These are phyloP conservation scores for Plasmopara viticola DNA, from an alignment of 352 stramenopile genomes.

Conservation along the genomic window DNA sequence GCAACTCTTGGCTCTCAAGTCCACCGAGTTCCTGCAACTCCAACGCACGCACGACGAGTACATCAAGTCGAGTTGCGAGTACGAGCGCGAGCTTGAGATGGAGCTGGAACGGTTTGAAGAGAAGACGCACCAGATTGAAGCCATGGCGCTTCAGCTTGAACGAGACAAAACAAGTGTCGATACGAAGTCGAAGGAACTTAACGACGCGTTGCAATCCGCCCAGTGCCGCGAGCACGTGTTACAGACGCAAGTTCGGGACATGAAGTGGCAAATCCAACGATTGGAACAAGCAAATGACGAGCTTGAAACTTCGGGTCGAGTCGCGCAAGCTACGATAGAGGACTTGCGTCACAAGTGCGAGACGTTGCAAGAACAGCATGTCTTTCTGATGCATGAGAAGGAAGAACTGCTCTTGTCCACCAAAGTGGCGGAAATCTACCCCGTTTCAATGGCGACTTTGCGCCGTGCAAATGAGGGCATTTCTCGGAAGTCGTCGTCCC, in stretches of 20 bases:
- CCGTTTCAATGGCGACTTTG: constrained; percentile 3
- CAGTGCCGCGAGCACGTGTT: constrained; percentile 28
- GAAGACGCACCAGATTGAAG: constrained; percentile 26
- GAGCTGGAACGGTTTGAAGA: constrained; percentile 55
- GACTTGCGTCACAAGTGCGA: constrained; percentile 58
- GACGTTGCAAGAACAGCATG: constrained; percentile 47
- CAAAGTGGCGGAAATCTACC: constrained; percentile 32
- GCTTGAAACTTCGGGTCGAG: constrained; percentile 53
- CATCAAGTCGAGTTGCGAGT: constrained; percentile 66
- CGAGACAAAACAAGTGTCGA: constrained; percentile 23
- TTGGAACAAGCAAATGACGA: constrained; percentile 70
- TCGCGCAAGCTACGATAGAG: constrained; percentile 51
- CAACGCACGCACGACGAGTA: constrained; percentile 69
- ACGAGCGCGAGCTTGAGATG: constrained; percentile 60
- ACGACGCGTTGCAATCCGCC: constrained; percentile 27
- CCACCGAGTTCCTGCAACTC: constrained; percentile 22
- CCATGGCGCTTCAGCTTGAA: constrained; percentile 20
- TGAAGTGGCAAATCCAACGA: constrained; percentile 63
- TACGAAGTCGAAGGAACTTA: neutral
- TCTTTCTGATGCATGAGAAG: constrained; percentile 66
- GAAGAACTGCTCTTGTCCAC: constrained; percentile 39
- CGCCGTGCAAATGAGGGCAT: constrained; percentile 14
- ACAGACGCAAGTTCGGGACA: constrained; percentile 31
- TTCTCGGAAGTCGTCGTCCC: constrained; percentile 27
- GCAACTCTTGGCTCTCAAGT: constrained; percentile 4